Percentiles rank a stretch among this genome's conserved stretches.
Evolutionary conservation across 495 filamentous ascomycete species (phyloP).

Genomic region (Bombardia bombarda): DNA sequence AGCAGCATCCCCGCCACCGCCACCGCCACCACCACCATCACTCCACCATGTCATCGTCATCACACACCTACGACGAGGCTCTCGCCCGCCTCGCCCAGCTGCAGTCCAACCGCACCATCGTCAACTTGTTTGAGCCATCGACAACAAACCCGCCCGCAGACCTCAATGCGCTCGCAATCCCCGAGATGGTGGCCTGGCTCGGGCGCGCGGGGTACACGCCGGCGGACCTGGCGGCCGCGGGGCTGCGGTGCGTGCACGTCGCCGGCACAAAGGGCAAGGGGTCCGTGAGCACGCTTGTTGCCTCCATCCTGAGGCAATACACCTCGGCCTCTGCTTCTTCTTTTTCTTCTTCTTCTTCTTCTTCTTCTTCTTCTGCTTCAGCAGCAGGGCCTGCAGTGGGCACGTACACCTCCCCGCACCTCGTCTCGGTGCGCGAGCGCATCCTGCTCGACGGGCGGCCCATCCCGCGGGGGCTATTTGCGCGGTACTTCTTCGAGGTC

Average conservation of each 20-base stretch:
- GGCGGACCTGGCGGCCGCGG: conserved; percentile 17
- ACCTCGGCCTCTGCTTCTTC: conserved; percentile 21
- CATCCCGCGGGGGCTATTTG: conserved; percentile 44
- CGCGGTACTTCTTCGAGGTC: conserved; percentile 56
- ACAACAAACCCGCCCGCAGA: conserved; percentile 17
- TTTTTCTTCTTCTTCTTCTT: too few relatives aligned
- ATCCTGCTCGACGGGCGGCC: conserved; percentile 51
- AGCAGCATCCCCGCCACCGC: conserved; percentile 54
- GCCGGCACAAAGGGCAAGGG: conserved; percentile 60
- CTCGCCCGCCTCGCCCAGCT: conserved; percentile 54
- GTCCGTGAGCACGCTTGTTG: conserved; percentile 39
- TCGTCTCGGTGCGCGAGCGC: conserved; percentile 54
- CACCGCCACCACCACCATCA: conserved; percentile 54
- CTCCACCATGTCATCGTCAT: background rate
- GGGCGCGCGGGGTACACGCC: conserved; percentile 60
- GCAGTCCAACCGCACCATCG: conserved; percentile 63
- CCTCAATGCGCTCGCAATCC: conserved; percentile 69
- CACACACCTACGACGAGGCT: conserved; percentile 30
- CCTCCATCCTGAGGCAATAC: conserved; percentile 35
- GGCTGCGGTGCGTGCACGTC: conserved; percentile 44
- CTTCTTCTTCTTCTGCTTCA: background rate
- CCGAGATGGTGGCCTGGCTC: conserved; percentile 80
- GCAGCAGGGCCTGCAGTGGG: background rate
- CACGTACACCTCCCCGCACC: conserved; percentile 57
- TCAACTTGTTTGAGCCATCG: conserved; percentile 21